phyloP scores from a whole-genome alignment of 495 filamentous ascomycete genomes.

The Neurospora sp. region DNA sequence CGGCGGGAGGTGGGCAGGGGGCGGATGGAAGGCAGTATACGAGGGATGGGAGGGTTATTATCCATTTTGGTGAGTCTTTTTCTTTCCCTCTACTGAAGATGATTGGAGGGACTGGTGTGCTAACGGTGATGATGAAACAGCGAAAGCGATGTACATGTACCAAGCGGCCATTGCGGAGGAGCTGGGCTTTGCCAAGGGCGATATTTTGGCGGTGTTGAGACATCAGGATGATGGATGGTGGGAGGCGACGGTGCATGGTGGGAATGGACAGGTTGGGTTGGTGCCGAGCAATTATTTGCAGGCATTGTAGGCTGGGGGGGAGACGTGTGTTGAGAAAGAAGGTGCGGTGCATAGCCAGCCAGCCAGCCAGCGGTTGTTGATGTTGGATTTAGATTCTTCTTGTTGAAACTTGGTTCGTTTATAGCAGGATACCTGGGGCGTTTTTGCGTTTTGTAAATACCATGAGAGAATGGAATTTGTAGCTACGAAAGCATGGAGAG shows the following conservation, averaged over 20 bases:
- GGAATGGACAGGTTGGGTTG: conserved; percentile 62
- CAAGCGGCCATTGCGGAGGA: conserved; percentile 90
- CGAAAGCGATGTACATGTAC: conserved; percentile 90
- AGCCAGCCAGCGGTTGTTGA: neutral
- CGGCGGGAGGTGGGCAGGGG: neutral
- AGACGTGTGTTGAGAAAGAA: neutral
- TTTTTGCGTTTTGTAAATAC: conserved; percentile 1
- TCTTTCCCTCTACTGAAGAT: no score
- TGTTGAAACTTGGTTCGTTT: neutral
- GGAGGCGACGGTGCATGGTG: conserved; percentile 87
- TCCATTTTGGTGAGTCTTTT: conserved; percentile 75
- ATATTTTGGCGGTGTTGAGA: conserved; percentile 76
- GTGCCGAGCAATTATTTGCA: conserved; percentile 98
- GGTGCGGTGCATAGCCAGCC: neutral
- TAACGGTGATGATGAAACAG: conserved; percentile 38
- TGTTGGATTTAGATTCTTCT: neutral
- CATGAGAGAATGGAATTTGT: conserved; percentile 1
- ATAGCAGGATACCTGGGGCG: neutral
- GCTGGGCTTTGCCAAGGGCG: conserved; percentile 85
- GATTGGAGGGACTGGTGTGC: no score
- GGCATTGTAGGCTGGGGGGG: conserved; percentile 36
- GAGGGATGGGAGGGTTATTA: conserved; percentile 73
- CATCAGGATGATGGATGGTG: conserved; percentile 99
- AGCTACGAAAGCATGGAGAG: neutral
- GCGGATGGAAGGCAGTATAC: conserved; percentile 52